Evolutionary conservation across 805 yeast genomes (phyloP), one percentile per base, ranked within the genome.

Genomic region (Teunomyces panamensis): DNA sequence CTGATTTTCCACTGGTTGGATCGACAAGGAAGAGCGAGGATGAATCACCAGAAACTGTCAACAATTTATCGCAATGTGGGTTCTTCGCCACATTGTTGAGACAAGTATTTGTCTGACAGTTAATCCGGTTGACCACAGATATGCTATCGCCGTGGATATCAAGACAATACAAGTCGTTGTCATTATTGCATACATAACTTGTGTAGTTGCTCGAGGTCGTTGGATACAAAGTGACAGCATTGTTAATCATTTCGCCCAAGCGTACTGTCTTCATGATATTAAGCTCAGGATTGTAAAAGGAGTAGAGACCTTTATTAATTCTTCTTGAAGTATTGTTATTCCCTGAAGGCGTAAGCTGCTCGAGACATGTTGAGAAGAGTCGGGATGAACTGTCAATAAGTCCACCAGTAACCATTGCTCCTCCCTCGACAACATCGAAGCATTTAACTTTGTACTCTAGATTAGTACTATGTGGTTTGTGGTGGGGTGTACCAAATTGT

Each of bases 141-240:
- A 78, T 68, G 20, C 56, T 49, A 9, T 77, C 76, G 5, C 79
- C 64, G 35, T 66, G 59, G 7, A 89, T 73, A 54, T 84, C 85
- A 47, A 88, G 74, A 44, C 77, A 69, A 59, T 90, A 89, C 44
- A 90, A 68, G 45, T 79, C 72, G 37, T 81, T 78, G 63, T 91
- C 98, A 63, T 91, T 91, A 63, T 90, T 91, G 65, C 97, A 90
- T 17, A 88, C 80, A 50, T 80, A 77, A 1, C 91, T 78, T 39
- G 74, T 71, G 59, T 76, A 84, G 36, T 74, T 72, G 9, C 69
- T 62, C 20, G 53, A 39, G 4, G 64, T 49, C 17, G 73, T 29
- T 47, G 71, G 75, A 58, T 78, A 69, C 26, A 85, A 58, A 0
- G 83, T 67, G 27, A 89, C 95, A 43, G 88, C 81, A 64, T 90